Conservation (phyloP, 1,139 yeast genomes). For the Yamadazyma mexicana region DNA sequence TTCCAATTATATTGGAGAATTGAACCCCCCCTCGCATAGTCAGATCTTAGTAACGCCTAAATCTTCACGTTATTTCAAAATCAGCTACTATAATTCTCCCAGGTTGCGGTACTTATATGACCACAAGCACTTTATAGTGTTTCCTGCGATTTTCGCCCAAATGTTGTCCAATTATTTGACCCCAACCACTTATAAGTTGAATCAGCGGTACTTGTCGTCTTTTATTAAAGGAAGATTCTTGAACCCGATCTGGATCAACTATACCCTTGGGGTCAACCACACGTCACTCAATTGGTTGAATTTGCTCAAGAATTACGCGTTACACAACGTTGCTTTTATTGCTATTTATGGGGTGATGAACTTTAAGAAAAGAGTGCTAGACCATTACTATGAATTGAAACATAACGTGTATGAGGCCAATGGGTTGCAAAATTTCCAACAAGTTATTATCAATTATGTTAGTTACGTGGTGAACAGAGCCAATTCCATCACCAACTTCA, state of each 20-base stretch:
- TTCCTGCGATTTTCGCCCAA: constrained; percentile 41
- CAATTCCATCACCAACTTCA: constrained; percentile 35
- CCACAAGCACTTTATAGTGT: constrained; percentile 35
- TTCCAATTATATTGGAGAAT: constrained; percentile 32
- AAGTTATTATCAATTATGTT: constrained; percentile 20
- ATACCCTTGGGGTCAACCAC: constrained; percentile 27
- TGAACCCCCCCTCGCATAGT: constrained; percentile 37
- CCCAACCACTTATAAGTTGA: constrained; percentile 38
- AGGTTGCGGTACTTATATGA: constrained; percentile 24
- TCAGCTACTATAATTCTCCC: constrained; percentile 23
- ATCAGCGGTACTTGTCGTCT: constrained; percentile 38
- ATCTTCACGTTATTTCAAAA: constrained; percentile 26
- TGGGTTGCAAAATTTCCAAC: constrained; percentile 10
- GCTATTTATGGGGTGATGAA: constrained; percentile 20
- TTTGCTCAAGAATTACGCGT: constrained; percentile 25
- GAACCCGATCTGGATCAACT: constrained; percentile 48
- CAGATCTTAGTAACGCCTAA: constrained; percentile 30
- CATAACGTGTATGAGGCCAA: constrained; percentile 18
- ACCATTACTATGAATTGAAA: constrained; percentile 29
- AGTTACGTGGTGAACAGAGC: constrained; percentile 27
- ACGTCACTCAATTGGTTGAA: constrained; percentile 33
- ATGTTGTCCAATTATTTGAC: constrained; percentile 44
- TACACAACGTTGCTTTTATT: constrained; percentile 27
- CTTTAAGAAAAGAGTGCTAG: constrained; percentile 27
- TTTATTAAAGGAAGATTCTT: constrained; percentile 32